Evolutionary conservation across 2,329 filamentous ascomycete species (phyloP).

Genomic region (Endoconidiophora polonica): DNA sequence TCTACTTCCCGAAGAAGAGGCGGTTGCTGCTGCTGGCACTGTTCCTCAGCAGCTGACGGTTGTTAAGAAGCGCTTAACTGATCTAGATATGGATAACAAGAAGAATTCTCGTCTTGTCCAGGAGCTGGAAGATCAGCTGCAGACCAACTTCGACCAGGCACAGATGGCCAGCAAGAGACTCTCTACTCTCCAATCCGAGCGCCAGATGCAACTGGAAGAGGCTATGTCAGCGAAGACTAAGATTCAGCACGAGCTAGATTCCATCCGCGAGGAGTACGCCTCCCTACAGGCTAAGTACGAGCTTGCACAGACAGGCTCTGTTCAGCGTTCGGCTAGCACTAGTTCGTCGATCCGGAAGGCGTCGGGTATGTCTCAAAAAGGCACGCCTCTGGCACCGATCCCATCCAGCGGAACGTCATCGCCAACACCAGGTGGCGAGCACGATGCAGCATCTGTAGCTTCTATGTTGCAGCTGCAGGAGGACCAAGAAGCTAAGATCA

Average conservation of each 20-base stretch:
- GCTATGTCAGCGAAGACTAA: conserved; percentile 46
- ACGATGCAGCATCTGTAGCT: conserved; percentile 20
- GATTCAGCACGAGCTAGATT: conserved; percentile 53
- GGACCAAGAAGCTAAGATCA: conserved; percentile 87
- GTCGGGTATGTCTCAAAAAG: conserved; percentile 54
- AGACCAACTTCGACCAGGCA: conserved; percentile 86
- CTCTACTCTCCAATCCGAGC: conserved; percentile 63
- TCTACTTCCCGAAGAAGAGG: conserved; percentile 34
- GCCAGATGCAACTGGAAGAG: conserved; percentile 61
- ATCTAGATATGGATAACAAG: conserved; percentile 54
- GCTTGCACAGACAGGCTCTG: conserved; percentile 25
- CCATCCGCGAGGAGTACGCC: conserved; percentile 51
- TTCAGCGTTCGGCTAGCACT: conserved; percentile 43
- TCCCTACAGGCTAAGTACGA: conserved; percentile 51
- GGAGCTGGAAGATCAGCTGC: conserved; percentile 91
- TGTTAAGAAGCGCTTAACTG: conserved; percentile 48
- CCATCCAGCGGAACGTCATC: conserved; percentile 42
- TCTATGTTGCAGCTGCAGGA: conserved; percentile 66
- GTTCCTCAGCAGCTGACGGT: conserved; percentile 41
- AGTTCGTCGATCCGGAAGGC: conserved; percentile 63
- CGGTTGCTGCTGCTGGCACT: conserved; percentile 25
- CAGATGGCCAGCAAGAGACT: conserved; percentile 72
- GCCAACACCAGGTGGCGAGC: neutral
- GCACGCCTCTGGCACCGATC: conserved; percentile 59
- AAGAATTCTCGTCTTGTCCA: conserved; percentile 87